phyloP scores from a whole-genome alignment of 208 protist genomes.

The Trypanosoma vivax region DNA sequence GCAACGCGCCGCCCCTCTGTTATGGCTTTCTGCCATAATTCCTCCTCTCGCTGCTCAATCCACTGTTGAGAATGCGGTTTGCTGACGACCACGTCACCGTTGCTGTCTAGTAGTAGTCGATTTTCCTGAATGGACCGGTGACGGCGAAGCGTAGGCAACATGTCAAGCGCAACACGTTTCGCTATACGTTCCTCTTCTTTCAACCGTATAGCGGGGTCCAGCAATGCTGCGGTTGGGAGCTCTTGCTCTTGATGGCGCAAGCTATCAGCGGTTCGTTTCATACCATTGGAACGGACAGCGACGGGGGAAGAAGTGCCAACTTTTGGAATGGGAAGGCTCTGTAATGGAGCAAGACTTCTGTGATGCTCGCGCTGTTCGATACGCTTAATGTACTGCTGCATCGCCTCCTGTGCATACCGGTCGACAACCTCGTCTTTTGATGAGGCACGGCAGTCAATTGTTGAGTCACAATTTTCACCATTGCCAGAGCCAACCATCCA shows the following conservation, averaged over 20 bases:
- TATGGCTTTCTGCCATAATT: conserved; percentile 47
- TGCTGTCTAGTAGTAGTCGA: conserved; percentile 24
- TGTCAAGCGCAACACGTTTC: conserved; percentile 33
- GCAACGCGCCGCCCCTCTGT: conserved; percentile 44
- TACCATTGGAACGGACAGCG: neutral
- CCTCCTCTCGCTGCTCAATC: conserved; percentile 16
- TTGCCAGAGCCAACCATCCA: too few relatives aligned
- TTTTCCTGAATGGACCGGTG: conserved; percentile 35
- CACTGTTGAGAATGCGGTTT: conserved; percentile 9
- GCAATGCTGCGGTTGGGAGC: conserved; percentile 2
- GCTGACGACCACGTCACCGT: conserved; percentile 19
- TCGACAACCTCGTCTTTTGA: neutral
- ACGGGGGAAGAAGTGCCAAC: neutral
- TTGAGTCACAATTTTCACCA: too few relatives aligned
- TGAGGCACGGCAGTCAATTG: neutral
- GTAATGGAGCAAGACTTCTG: neutral
- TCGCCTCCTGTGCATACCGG: conserved; percentile 4
- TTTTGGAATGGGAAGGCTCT: neutral
- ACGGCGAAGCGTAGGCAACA: conserved; percentile 55
- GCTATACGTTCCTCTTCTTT: conserved; percentile 52
- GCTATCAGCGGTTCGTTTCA: neutral
- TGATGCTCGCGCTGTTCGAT: conserved; percentile 2
- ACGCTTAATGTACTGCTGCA: conserved; percentile 15
- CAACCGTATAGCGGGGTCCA: conserved; percentile 20
- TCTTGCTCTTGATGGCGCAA: too few relatives aligned